Conservation (phyloP, 139 green algal species). For the Protoeuglena noctilucae region DNA sequence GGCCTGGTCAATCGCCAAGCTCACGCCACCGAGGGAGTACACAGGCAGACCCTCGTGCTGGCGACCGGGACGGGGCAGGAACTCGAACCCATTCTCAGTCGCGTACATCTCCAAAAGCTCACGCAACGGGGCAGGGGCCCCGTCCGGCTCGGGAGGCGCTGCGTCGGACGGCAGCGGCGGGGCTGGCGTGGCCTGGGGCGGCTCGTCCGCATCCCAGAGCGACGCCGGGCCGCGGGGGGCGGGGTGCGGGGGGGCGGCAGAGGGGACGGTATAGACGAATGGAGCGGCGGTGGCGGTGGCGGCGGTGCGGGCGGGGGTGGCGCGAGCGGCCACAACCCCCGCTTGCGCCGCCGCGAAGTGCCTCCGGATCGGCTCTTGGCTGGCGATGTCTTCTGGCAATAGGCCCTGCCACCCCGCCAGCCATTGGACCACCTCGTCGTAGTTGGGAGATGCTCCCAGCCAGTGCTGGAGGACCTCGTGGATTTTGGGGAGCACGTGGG, state of each 20-base stretch:
- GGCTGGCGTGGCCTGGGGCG: background rate
- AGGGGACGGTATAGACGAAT: background rate
- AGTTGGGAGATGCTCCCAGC: constrained; percentile 55
- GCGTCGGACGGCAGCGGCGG: background rate
- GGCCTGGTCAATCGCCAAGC: constrained; percentile 70
- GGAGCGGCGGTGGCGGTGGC: constrained; percentile 3
- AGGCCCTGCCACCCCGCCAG: constrained; percentile 82
- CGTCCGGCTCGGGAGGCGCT: constrained; percentile 6
- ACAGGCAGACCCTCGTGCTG: constrained; percentile 53
- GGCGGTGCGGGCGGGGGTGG: constrained; percentile 5
- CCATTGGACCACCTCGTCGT: constrained; percentile 80
- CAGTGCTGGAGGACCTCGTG: constrained; percentile 62
- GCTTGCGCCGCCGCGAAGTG: constrained; percentile 63
- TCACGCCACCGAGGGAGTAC: constrained; percentile 79
- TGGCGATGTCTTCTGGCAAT: constrained; percentile 34
- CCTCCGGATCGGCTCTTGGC: constrained; percentile 48
- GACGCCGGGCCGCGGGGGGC: background rate
- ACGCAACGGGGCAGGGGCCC: constrained; percentile 39
- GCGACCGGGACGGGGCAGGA: constrained; percentile 74
- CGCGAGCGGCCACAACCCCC: constrained; percentile 62
- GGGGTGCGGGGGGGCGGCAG: background rate
- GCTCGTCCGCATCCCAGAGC: background rate
- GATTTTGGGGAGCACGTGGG: constrained; percentile 69
- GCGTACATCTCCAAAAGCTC: constrained; percentile 67
- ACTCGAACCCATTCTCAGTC: constrained; percentile 59